phyloP scores from a whole-genome alignment of 768 basidiomycete species.

The Naganishia randhawae region DNA sequence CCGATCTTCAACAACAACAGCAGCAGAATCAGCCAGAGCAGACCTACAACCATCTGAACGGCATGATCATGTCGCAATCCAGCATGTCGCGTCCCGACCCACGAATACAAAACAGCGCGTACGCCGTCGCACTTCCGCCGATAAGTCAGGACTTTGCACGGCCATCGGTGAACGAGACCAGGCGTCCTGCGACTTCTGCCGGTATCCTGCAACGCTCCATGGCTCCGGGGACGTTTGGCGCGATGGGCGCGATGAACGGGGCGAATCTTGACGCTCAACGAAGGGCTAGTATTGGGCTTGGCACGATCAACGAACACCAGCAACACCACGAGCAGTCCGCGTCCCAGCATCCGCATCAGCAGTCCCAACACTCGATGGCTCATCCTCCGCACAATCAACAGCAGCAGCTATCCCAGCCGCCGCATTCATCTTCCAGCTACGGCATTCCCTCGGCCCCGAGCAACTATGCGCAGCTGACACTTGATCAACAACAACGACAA shows the following conservation, averaged over 20 bases:
- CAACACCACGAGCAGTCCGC: neutral
- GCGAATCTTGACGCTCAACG: neutral
- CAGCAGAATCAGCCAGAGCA: neutral
- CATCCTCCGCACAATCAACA: neutral
- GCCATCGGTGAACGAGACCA: slow-evolving; percentile 40
- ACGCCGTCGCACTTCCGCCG: slow-evolving; percentile 39
- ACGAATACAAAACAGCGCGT: slow-evolving; percentile 3
- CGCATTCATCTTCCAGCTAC: slow-evolving; percentile 4
- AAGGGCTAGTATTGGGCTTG: slow-evolving; percentile 15
- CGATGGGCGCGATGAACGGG: neutral
- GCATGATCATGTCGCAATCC: neutral
- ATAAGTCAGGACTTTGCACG: slow-evolving; percentile 48
- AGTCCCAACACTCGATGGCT: neutral
- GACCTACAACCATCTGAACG: slow-evolving; percentile 8
- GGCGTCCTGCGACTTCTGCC: slow-evolving; percentile 47
- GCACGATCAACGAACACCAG: slow-evolving; percentile 18
- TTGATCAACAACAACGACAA: slow-evolving; percentile 9
- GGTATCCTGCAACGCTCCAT: slow-evolving; percentile 37
- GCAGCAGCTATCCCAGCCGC: neutral
- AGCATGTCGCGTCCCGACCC: slow-evolving; percentile 11
- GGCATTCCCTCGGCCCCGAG: neutral
- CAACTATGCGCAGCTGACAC: neutral
- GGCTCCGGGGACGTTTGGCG: slow-evolving; percentile 22
- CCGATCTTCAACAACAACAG: neutral
- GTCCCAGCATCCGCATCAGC: neutral